These are phyloP conservation scores for Saprolegnia diclina DNA, from an alignment of 352 stramenopile genomes.

Conservation along the genomic window DNA sequence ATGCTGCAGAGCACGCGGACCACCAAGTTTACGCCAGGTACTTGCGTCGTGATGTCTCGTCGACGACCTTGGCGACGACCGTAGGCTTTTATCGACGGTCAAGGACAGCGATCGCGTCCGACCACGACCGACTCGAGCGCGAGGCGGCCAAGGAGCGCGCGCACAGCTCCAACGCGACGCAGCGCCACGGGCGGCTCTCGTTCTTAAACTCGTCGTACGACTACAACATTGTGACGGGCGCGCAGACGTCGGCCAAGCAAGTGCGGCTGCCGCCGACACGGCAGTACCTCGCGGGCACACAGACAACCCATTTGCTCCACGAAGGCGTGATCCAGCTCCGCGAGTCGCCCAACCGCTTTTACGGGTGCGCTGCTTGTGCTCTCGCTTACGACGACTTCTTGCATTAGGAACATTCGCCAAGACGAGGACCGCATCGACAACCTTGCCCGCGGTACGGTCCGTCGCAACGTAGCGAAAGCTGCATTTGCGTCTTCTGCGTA, in stretches of 20 bases:
- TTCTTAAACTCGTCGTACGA: constrained; percentile 24
- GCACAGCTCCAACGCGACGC: constrained; percentile 4
- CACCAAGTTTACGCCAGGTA: constrained; percentile 25
- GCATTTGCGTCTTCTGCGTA: background rate
- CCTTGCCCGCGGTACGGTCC: background rate
- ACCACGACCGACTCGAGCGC: constrained; percentile 20
- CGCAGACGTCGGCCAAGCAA: background rate
- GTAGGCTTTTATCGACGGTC: constrained; percentile 26
- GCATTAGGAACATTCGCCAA: background rate
- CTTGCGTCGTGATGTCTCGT: too few species aligned
- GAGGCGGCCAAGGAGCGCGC: constrained; percentile 22
- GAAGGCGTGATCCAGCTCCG: constrained; percentile 26
- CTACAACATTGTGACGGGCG: constrained; percentile 26
- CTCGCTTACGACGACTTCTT: too few species aligned
- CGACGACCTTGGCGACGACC: too few species aligned
- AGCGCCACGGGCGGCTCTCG: constrained; percentile 10
- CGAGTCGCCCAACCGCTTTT: constrained; percentile 25
- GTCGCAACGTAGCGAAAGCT: background rate
- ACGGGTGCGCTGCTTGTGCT: constrained; percentile 3
- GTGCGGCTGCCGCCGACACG: constrained; percentile 14
- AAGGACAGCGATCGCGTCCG: constrained; percentile 21
- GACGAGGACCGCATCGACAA: background rate
- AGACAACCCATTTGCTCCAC: constrained; percentile 9
- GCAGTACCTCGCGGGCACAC: background rate
- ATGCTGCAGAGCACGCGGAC: constrained; percentile 21